phyloP scores from a whole-genome alignment of 164 flowering plant species.

The Protea cynaroides region DNA sequence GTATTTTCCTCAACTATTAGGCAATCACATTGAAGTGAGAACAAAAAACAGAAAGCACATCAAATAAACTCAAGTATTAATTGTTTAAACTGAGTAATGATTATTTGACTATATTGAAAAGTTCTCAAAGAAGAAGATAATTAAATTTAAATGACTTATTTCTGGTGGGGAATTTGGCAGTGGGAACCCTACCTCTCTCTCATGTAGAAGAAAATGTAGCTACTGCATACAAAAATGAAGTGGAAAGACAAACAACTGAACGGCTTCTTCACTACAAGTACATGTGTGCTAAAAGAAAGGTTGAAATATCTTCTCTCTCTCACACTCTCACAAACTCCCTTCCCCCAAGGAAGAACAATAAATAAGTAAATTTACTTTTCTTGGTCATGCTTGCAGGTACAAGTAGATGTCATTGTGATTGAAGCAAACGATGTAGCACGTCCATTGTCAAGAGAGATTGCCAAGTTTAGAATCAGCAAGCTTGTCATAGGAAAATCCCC shows the following conservation, averaged over 20 bases:
- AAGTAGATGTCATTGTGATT: constrained; percentile 47
- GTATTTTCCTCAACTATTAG: not conserved
- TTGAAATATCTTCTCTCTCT: constrained; percentile 13
- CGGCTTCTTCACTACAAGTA: constrained; percentile 60
- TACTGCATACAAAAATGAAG: constrained; percentile 54
- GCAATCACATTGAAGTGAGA: not conserved
- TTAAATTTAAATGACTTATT: not conserved
- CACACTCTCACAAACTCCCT: no score
- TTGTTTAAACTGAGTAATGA: not conserved
- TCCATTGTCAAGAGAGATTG: constrained; percentile 52
- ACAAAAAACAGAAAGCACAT: not conserved
- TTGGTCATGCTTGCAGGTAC: constrained; percentile 39
- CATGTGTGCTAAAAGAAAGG: constrained; percentile 50
- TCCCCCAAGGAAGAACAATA: no score
- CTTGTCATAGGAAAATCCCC: constrained; percentile 74
- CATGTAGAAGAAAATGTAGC: constrained; percentile 72
- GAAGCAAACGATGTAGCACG: constrained; percentile 70
- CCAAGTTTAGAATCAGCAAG: constrained; percentile 27
- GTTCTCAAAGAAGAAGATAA: not conserved
- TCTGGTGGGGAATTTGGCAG: constrained; percentile 58
- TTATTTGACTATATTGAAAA: not conserved
- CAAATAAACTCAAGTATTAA: not conserved
- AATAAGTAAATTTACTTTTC: constrained; percentile 7
- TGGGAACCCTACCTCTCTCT: constrained; percentile 37
- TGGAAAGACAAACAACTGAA: constrained; percentile 50